These are phyloP conservation scores for Castanopsis chinensis DNA, from an alignment of 306 rosid species.

Conservation along the genomic window DNA sequence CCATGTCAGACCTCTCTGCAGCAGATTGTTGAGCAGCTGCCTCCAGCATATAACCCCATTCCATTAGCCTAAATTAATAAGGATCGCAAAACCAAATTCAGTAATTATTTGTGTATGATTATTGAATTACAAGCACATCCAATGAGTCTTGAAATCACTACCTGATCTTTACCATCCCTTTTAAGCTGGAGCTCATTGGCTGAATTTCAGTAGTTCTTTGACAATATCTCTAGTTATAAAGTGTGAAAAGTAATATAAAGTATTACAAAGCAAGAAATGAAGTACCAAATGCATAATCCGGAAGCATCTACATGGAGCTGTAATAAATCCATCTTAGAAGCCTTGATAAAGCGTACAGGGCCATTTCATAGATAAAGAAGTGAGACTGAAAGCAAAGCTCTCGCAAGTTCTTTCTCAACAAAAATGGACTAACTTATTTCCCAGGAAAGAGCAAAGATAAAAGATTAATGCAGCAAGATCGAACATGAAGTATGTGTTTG, in stretches of 20 bases:
- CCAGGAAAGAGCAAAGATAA: background rate
- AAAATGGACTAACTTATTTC: background rate
- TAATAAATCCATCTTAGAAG: background rate
- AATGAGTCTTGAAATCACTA: background rate
- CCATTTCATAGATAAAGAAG: background rate
- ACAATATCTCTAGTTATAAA: background rate
- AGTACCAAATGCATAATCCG: background rate
- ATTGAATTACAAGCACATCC: background rate
- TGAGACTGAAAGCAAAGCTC: background rate
- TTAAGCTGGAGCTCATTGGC: background rate
- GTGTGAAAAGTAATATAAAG: background rate
- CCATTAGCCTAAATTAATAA: background rate
- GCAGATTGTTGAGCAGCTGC: background rate
- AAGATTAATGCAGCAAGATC: background rate
- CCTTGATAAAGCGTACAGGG: background rate
- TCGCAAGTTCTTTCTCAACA: background rate
- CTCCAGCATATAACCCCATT: background rate
- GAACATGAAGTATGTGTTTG: background rate
- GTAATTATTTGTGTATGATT: background rate
- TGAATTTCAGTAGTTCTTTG: background rate
- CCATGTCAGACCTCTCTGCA: background rate
- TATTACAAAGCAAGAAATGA: background rate
- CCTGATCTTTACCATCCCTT: background rate
- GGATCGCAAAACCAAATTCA: background rate
- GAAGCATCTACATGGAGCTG: background rate